Percentiles rank a stretch among this genome's conserved stretches.
These are phyloP conservation scores for Debaryomyces singareniensis DNA, from an alignment of 1,139 yeast genomes.

Conservation along the genomic window DNA sequence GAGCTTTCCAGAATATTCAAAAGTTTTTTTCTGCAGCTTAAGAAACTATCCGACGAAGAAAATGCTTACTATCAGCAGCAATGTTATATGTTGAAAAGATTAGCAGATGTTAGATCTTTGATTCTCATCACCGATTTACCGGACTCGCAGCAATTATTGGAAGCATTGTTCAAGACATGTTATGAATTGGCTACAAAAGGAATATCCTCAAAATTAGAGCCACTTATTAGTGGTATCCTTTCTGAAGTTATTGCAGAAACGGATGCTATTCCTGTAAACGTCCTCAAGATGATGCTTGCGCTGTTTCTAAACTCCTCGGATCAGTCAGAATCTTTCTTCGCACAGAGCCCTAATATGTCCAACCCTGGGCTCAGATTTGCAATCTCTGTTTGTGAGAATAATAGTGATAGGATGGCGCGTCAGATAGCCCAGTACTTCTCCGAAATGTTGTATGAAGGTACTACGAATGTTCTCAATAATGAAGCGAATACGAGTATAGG, in stretches of 20 bases:
- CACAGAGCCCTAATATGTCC: constrained; percentile 17
- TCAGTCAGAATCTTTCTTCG: constrained; percentile 9
- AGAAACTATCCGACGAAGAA: constrained; percentile 49
- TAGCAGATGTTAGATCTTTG: constrained; percentile 76
- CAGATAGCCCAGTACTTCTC: constrained; percentile 77
- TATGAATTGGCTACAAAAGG: constrained; percentile 44
- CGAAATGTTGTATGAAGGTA: constrained; percentile 57
- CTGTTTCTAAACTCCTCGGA: constrained; percentile 29
- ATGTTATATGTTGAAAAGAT: constrained; percentile 56
- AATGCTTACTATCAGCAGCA: constrained; percentile 65
- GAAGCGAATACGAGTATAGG: constrained; percentile 6
- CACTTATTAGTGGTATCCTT: constrained; percentile 59
- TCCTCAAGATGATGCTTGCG: constrained; percentile 56
- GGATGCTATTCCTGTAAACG: constrained; percentile 58
- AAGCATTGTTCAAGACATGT: constrained; percentile 52
- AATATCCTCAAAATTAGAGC: constrained; percentile 44
- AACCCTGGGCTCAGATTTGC: constrained; percentile 66
- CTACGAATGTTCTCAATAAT: constrained; percentile 20
- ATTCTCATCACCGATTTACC: constrained; percentile 75
- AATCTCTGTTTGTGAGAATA: constrained; percentile 60
- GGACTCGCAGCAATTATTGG: constrained; percentile 50
- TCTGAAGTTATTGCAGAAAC: constrained; percentile 76
- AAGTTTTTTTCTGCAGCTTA: constrained; percentile 58
- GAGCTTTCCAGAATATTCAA: constrained; percentile 60
- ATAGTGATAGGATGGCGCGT: constrained; percentile 71